Evolutionary conservation across 768 basidiomycete genomes (phyloP), one percentile per base, ranked within the genome.

Genomic region (Naganishia onofrii): DNA sequence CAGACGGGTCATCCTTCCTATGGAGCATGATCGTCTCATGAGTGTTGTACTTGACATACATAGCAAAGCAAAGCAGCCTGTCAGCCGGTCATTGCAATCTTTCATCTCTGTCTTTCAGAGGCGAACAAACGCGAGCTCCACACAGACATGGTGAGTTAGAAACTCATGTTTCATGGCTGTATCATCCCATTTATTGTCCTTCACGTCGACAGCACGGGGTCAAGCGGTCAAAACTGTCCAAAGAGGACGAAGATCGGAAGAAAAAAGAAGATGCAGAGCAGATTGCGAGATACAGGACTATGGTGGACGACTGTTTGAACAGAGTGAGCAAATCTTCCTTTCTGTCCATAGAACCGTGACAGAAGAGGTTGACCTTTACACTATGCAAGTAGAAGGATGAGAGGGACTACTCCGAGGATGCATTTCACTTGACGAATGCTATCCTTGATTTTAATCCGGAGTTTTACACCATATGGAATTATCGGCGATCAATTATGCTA

Each of bases 401-500:
- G 0, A 81, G 83, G 65, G 90, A 91, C 70, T 91, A 86, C 85
- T 87, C 88, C 70, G 78, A 81, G 32, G 89, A 89, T n/a, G 87
- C 91, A 0, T 86, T 97, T 42, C 84, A 86, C n/a, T 82, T 89
- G 51, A 95, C 93, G 0, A 88, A 88, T 19, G 84, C 83, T 31
- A 80, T 97, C 28, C 86, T 99, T 10, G 87, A 88, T 64, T 75
- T 90, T 51, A 98, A 97, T 77, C 93, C 95, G 2, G 96, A 99
- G 81, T 93, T 93, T 78, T 96, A 96, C 80, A 94, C 95, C 1
- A 83, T 91, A 44, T 98, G 96, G 96, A 95, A 96, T 81, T 94
- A 93, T 81, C 85, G 96, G 55, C 84, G 95, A 36, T 84, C 86
- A 66, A 93, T 96, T 71, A 81, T 95, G 23, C 77, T 88, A 48